Base-by-base conservation (phyloP, 768 basidiomycete genomes). In the Trametes meyenii region DNA sequence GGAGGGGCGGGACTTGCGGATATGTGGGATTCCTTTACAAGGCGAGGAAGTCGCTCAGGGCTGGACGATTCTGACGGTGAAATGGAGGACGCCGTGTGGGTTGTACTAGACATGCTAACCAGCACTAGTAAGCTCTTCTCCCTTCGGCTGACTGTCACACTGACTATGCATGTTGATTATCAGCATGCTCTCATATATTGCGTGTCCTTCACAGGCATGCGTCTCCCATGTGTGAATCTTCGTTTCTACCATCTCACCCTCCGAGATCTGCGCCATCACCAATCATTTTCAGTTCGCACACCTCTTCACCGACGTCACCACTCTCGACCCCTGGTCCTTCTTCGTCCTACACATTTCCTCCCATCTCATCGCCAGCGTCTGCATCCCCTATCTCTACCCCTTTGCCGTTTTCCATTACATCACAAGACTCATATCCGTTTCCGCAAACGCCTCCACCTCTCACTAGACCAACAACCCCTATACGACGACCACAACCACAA, bases 381-480 rank as follows among this genome's bases (percentile, higher is more conserved):
- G 35, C 56, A n/a, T 38, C 45, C 3, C 50, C 50, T 14, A 29
- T 26, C 4, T 14, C 51, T 19, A 44, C 50, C 13, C 36, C 51
- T 4, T 26, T 40, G 13, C 29, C 50, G 13, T 39, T n/a, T 21
- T 6, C 7, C 26, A 33, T 8, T 33, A 8, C 29, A 8, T n/a
- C 50, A 13, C 29, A 46, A 11, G 19, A 43, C 36, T n/a, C 46
- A 21, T 57, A 57, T 40, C 39, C 39, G 14, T 40, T 40, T 13
- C 17, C 39, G 3, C 39, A 13, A 40, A 13, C 39, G 4, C 39
- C 61, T 11, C 35, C 57, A 6, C 56, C 65, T 43, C 66, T 68
- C 10, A 72, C 71, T 2, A 69, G 71, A 13, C 67, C 71, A 2
- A 60, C 66, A 16, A 74, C 70, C 39, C 73, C 70, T 5, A 70